Base-by-base conservation (phyloP, 2,329 filamentous ascomycete genomes). In the Xylaria multiplex region DNA sequence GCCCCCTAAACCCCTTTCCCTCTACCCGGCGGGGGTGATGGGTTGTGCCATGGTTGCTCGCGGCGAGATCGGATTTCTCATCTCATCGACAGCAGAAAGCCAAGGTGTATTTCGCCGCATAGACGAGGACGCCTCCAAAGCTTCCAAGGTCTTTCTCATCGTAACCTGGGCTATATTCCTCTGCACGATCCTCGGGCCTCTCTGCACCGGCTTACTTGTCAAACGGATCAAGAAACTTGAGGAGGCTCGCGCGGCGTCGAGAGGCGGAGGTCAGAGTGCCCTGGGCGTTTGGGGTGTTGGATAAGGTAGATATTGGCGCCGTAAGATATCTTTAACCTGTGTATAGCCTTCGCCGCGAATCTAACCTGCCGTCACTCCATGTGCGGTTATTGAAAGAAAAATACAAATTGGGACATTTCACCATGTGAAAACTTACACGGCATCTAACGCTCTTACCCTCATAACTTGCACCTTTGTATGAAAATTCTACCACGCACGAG, bases 41-140 rank as follows among this genome's bases (percentile, higher is more conserved):
- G 89, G 89, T 0, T 81, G 85, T 19, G 84, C 81, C 2, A 95
- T 95, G 91, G 86, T 91, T 0, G 88, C 91, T 0, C 83, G 91
- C n/a, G 91, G 92, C 0, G 92, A 96, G 75, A 92, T 95, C 40
- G 91, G 91, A 0, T 93, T 93, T 67, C 77, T 95, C 49, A 92
- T 96, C 67, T 88, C 89, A 0, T 87, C 89, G 0, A 77, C 93
- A 0, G 90, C 90, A 0, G 84, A 92, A 71, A 83, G 80, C 52
- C 80, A 81, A 1, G 80, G 81, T 0, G 77, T 84, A 14, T 85
- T 85, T 56, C 67, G 66, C 2, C 57, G 53, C 6, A 37, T 65
- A 2, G 70, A 71, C 5, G 69, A 71, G 45, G 60, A 64, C 0
- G 3, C 43, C 50, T 14, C 65, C 16, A n/a, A 63, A 30, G 45